Base-by-base conservation (phyloP, 805 yeast genomes). In the Martiniozyma abietophila region DNA sequence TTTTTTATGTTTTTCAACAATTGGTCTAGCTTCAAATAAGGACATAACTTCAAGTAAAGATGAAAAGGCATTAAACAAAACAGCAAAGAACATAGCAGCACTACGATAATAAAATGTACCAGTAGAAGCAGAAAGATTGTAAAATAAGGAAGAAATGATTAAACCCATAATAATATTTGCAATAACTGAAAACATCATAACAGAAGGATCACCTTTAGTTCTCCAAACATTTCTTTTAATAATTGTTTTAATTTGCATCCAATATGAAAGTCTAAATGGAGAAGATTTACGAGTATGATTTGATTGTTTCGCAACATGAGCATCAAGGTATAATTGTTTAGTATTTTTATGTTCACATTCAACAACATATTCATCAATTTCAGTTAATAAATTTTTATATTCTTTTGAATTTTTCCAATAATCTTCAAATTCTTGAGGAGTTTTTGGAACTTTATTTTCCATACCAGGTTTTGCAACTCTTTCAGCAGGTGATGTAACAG, bases 71-170 rank as follows among this genome's bases (percentile, higher is more conserved):
- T 75, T 75, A 54, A 74, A 76, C 48, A 76, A 59, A 29, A 72
- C 64, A 16, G 80, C 76, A 52, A 77, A 77, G 58, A 80, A 81
- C 64, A 80, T 60, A 29, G 77, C 67, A 27, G 84, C 74, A 46
- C 76, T 69, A 49, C 85, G 61, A 46, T 58, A 62, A 50, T 65
- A 74, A 43, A 76, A 68, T 2, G 74, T 64, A 1, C 47, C 54
- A 1, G 81, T 68, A 18, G 50, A 51, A 12, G 50, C 41, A 7
- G 43, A 30, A 42, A 72, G 47, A 44, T 74, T 71, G 54, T 70
- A 75, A 46, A 73, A 76, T 44, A 76, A 64, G 2, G 82, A 75
- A 21, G 76, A 63, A 28, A 71, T 51, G 25, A 76, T 54, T 37
- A 76, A 56, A 20, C 75, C 73, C 74, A 75, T 73, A 8, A 62